Evolutionary conservation across 1,139 yeast genomes (phyloP).

Genomic region (Yamadazyma triangularis): DNA sequence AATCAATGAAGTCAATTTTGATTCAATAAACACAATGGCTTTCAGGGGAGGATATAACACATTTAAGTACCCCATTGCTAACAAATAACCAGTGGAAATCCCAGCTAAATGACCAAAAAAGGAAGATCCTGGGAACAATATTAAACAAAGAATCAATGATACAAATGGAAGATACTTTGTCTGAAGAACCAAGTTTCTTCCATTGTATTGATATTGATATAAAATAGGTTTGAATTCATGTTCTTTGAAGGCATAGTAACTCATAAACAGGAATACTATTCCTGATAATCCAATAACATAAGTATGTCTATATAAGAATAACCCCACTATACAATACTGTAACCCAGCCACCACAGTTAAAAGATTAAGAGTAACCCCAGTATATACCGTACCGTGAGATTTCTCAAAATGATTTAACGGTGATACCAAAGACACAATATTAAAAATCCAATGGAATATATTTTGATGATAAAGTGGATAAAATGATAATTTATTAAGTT

Average conservation of each 20-base stretch:
- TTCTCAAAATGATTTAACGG: constrained; percentile 71
- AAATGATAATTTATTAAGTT: constrained; percentile 63
- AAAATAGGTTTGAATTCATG: constrained; percentile 46
- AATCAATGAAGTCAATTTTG: constrained; percentile 46
- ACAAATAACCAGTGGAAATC: constrained; percentile 35
- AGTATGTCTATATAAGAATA: constrained; percentile 47
- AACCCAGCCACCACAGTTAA: constrained; percentile 70
- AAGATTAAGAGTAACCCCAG: constrained; percentile 77
- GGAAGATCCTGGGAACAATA: constrained; percentile 53
- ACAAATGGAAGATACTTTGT: constrained; percentile 59
- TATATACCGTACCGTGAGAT: constrained; percentile 78
- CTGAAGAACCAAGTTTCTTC: constrained; percentile 42
- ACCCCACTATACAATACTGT: constrained; percentile 55
- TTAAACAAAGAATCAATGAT: constrained; percentile 44
- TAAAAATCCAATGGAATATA: constrained; percentile 59
- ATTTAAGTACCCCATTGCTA: constrained; percentile 56
- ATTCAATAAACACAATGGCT: constrained; percentile 64
- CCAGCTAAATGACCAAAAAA: constrained; percentile 66
- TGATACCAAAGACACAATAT: constrained; percentile 51
- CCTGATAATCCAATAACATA: constrained; percentile 69
- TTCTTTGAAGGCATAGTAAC: constrained; percentile 61
- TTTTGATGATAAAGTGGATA: constrained; percentile 70
- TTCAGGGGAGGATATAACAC: constrained; percentile 63
- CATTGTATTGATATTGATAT: constrained; percentile 16
- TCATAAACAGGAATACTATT: constrained; percentile 68